phyloP scores from a whole-genome alignment of 2,329 filamentous ascomycete genomes.

The Sporothrix curviconia region DNA sequence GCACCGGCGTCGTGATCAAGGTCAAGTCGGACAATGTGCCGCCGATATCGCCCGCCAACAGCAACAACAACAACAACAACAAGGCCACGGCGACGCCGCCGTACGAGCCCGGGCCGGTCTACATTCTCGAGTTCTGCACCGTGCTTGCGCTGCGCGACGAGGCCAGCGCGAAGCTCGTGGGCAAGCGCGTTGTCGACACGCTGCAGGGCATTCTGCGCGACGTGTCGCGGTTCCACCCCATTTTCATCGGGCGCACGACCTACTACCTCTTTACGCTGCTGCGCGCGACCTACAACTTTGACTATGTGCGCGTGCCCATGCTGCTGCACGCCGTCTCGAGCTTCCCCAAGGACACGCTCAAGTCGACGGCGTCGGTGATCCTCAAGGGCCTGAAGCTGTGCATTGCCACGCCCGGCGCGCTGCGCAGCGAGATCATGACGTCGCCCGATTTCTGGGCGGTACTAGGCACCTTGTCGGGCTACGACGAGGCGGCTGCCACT shows the following conservation, averaged over 20 bases:
- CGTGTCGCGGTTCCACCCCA: conserved; percentile 68
- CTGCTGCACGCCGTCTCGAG: conserved; percentile 86
- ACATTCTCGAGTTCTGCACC: conserved; percentile 86
- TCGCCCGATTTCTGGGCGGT: conserved; percentile 98
- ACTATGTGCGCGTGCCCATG: conserved; percentile 86
- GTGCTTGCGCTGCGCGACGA: conserved; percentile 70
- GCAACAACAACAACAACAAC: conserved; percentile 44
- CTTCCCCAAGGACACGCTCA: conserved; percentile 70
- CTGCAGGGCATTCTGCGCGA: conserved; percentile 79
- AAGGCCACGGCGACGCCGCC: too few relatives aligned
- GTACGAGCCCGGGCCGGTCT: conserved; percentile 83
- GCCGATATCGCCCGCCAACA: conserved; percentile 46
- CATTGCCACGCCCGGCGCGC: conserved; percentile 66
- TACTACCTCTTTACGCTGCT: conserved; percentile 82
- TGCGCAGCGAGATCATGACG: conserved; percentile 88
- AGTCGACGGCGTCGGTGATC: conserved; percentile 67
- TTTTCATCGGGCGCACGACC: conserved; percentile 75
- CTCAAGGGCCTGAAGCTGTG: conserved; percentile 74
- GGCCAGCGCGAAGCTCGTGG: conserved; percentile 64
- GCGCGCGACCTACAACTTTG: conserved; percentile 78
- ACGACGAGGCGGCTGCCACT: conserved; percentile 62
- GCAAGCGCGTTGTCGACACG: conserved; percentile 71
- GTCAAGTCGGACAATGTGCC: conserved; percentile 80
- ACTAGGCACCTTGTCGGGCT: conserved; percentile 64
- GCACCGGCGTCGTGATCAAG: conserved; percentile 71